Evolutionary conservation across 768 basidiomycete species (phyloP).

Genomic region (Tulasnella calospora): DNA sequence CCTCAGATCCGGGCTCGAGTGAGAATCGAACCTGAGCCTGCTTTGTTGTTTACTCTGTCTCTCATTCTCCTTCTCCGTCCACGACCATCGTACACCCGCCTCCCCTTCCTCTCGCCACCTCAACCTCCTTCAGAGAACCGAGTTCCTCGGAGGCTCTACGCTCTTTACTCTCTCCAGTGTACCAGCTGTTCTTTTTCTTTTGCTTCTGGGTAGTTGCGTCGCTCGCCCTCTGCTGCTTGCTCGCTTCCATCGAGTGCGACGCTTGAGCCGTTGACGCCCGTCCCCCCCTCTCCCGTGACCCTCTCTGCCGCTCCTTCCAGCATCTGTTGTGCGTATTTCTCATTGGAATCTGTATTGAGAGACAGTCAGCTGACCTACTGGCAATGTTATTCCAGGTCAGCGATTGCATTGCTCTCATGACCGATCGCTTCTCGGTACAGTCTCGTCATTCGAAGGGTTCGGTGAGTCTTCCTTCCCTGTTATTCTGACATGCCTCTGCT

Average conservation of each 20-base stretch:
- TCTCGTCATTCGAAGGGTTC: neutral
- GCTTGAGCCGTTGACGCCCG: neutral
- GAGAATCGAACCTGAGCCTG: neutral
- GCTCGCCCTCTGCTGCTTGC: neutral
- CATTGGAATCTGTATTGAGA: neutral
- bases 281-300: no score
- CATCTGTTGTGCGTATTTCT: neutral
- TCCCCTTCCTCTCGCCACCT: neutral
- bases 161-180: neutral
- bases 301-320: no score
- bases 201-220: neutral
- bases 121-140: neutral
- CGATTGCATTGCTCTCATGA: neutral
- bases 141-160: neutral
- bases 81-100: neutral
- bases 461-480: neutral
- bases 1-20: neutral
- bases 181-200: neutral
- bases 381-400: neutral
- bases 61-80: neutral
- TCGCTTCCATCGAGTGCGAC: neutral
- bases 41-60: neutral
- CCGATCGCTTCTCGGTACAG: neutral
- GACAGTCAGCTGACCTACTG: neutral
- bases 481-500: neutral